phyloP scores from a whole-genome alignment of 345 rosid species.

The Tarenaya hassleriana region DNA sequence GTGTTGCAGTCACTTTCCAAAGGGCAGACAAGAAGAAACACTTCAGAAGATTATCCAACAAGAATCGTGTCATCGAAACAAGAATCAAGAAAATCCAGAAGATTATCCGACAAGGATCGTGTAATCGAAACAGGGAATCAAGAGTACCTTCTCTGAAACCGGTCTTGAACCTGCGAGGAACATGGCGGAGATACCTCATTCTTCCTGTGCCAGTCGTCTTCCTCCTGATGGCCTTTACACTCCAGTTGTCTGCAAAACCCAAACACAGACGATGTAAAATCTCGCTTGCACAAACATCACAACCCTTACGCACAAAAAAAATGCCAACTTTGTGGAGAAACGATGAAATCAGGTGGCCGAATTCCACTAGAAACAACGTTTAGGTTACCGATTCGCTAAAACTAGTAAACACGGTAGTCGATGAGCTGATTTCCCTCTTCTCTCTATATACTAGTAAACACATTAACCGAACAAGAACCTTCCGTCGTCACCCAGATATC shows the following conservation, averaged over 20 bases:
- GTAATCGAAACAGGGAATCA: not conserved
- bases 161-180: slow-evolving; percentile 72
- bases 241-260: slow-evolving; percentile 57
- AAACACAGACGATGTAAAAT: not conserved
- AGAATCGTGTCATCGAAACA: too few relatives aligned
- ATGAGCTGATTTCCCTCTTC: too few relatives aligned
- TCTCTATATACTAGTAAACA: too few relatives aligned
- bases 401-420: too few relatives aligned
- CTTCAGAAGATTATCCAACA: too few relatives aligned
- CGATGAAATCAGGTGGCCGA: not conserved
- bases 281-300: not conserved
- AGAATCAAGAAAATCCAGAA: not conserved
- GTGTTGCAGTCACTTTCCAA: too few relatives aligned
- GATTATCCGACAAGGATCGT: not conserved
- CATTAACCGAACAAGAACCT: too few relatives aligned
- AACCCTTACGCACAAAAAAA: not conserved
- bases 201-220: slow-evolving; percentile 81
- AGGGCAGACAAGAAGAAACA: not conserved
- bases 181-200: slow-evolving; percentile 64
- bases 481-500: too few relatives aligned
- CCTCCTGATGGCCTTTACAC: slow-evolving; percentile 67
- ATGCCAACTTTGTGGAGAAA: too few relatives aligned
- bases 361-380: too few relatives aligned
- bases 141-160: slow-evolving; percentile 67
- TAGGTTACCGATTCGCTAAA: too few relatives aligned